Percentiles rank a stretch among this genome's conserved stretches.
These are phyloP conservation scores for Pythium rhizo-oryzae DNA, from an alignment of 352 stramenopile species.

Conservation along the genomic window DNA sequence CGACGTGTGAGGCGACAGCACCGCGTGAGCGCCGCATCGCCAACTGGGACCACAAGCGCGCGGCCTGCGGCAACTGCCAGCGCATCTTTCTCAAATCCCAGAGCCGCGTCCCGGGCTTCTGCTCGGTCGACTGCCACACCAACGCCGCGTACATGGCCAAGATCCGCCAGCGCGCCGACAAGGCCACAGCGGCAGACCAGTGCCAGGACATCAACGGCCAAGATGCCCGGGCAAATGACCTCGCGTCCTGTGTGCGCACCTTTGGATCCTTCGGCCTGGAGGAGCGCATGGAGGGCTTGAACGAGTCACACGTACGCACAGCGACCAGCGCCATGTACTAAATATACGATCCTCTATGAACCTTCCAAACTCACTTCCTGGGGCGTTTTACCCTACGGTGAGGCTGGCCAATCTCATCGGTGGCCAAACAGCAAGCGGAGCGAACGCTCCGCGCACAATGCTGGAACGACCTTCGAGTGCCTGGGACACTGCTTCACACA, in stretches of 20 bases:
- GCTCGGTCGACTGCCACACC: constrained; percentile 88
- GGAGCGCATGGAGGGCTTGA: neutral
- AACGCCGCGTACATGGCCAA: constrained; percentile 82
- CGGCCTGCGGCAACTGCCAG: constrained; percentile 80
- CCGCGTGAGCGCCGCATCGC: constrained; percentile 39
- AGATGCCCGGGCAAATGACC: neutral
- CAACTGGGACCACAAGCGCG: constrained; percentile 84
- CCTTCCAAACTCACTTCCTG: neutral
- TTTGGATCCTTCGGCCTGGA: neutral
- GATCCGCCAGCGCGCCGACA: constrained; percentile 69
- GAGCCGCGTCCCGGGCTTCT: constrained; percentile 71
- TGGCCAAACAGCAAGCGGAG: neutral
- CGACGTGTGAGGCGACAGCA: neutral
- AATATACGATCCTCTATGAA: neutral
- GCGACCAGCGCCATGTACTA: neutral
- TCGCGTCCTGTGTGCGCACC: neutral
- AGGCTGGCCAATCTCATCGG: neutral
- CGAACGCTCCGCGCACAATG: neutral
- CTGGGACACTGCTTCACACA: no score
- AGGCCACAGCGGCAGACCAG: constrained; percentile 24
- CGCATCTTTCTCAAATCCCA: constrained; percentile 86
- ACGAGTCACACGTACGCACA: no score
- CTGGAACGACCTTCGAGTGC: no score
- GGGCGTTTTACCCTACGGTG: neutral
- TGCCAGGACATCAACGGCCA: neutral